Base-by-base conservation (phyloP, 2,329 filamentous ascomycete species). In the Aspergillus cejpii region DNA sequence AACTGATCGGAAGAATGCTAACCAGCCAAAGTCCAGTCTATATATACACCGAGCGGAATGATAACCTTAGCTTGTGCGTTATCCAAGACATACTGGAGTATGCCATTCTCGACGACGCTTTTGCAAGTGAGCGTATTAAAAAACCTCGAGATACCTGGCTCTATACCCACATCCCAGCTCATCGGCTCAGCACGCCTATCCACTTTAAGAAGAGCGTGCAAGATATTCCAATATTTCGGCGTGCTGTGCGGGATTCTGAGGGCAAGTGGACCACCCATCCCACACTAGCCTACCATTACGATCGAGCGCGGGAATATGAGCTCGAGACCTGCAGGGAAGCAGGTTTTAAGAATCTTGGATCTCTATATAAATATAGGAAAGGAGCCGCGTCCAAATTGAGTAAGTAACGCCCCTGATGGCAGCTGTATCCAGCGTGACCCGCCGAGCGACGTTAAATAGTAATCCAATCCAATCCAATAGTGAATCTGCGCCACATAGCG, bases 61-160 rank as follows among this genome's bases (percentile, higher is more conserved):
- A 54, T 36, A 54, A 50, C 31, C 45, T 51, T 10, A 44, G 47
- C 11, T 40, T 54, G 8, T 53, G 48, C 19, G 51, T 49, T 48
- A 58, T 54, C 31, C 47, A 37, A 46, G 53, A 50, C 47, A 57
- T 50, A 51, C 50, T 52, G 42, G 50, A 39, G 56, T 57, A 47
- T 49, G 56, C 37, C n/a, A 58, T 55, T 42, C 52, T 43, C 37
- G 54, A 50, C 48, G 45, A 53, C 31, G 44, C 49, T 5, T 59
- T 57, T 45, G 41, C 36, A 14, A 56, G 56, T 27, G 34, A 48
- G 17, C 27, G 52, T 34, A 57, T 57, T 6, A 54, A 56, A 34
- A 24, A 23, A 14, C 54, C 51, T 17, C 11, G 34, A 15, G 50
- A 58, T 43, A 51, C 58, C 14, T 59, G 39, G 54, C 37, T 23